Percentiles rank a stretch among this genome's conserved stretches.
Evolutionary conservation across 768 basidiomycete genomes (phyloP).

Genomic region (Postia placenta): DNA sequence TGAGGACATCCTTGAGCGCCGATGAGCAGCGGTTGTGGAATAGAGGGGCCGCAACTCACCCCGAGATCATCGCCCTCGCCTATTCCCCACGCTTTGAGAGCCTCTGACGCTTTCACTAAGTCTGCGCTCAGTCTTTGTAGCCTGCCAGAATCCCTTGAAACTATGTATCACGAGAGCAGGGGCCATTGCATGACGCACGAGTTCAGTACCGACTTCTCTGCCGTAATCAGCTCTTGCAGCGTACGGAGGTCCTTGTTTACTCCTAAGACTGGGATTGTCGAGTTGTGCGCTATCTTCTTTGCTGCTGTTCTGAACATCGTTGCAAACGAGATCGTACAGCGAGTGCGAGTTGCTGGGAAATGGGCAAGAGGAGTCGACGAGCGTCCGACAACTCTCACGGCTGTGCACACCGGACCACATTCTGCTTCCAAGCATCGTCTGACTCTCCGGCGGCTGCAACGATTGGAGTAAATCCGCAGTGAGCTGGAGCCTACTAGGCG

Average conservation of each 20-base stretch:
- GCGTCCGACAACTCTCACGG: too few species aligned
- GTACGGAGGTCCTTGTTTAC: conserved; percentile 75
- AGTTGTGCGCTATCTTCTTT: conserved; percentile 84
- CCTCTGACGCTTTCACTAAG: conserved; percentile 63
- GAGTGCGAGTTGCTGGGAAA: too few species aligned
- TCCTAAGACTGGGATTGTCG: conserved; percentile 65
- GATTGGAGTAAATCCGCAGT: too few species aligned
- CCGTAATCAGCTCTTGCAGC: conserved; percentile 83
- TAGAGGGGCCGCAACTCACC: conserved; percentile 36
- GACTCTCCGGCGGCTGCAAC: too few species aligned
- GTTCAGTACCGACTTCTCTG: conserved; percentile 76
- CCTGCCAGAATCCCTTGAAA: conserved; percentile 5
- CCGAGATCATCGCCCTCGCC: conserved; percentile 82
- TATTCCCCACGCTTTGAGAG: conserved; percentile 63
- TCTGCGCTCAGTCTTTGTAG: conserved; percentile 63
- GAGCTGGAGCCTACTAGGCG: too few species aligned
- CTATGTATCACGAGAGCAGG: too few species aligned
- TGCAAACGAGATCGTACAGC: too few species aligned
- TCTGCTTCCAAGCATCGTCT: too few species aligned
- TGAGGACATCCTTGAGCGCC: conserved; percentile 58
- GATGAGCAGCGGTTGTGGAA: background rate
- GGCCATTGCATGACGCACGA: conserved; percentile 42
- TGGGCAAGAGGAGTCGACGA: too few species aligned
- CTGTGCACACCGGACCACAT: too few species aligned
- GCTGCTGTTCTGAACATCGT: conserved; percentile 74